Conservation (phyloP, 2,329 filamentous ascomycete genomes). For the Ceratocystis cubensis region DNA sequence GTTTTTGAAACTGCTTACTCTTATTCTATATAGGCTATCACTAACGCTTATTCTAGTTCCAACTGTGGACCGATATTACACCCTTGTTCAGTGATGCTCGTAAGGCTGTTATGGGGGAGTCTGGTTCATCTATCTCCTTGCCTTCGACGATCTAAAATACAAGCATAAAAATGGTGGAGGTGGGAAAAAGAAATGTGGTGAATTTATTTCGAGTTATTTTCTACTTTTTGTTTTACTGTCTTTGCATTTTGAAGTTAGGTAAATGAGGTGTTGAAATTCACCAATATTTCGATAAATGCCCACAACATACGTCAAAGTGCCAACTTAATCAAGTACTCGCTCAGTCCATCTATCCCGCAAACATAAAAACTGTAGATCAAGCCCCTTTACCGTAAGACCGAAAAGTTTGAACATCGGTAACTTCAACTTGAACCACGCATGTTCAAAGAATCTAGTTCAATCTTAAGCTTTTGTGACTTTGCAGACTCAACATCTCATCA, state of each 20-base stretch:
- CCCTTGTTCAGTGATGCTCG: slow-evolving; percentile 60
- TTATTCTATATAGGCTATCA: slow-evolving; percentile 19
- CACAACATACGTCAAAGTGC: no score
- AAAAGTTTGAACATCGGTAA: no score
- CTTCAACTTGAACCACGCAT: no score
- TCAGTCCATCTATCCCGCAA: no score
- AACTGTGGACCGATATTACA: slow-evolving; percentile 71
- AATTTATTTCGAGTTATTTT: not conserved
- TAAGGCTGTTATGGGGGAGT: slow-evolving; percentile 39
- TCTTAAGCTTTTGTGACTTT: no score
- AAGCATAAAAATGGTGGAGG: not conserved
- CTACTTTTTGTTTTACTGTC: not conserved
- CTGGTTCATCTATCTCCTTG: not conserved
- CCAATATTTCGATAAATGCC: not conserved
- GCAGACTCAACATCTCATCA: no score
- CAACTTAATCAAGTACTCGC: no score
- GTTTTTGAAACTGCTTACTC: not conserved
- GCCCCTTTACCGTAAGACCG: no score
- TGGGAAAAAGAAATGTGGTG: not conserved
- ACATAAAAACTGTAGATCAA: no score
- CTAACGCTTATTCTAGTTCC: slow-evolving; percentile 43
- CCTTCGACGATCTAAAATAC: not conserved
- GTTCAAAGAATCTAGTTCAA: no score
- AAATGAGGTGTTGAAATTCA: not conserved
- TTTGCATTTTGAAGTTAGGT: not conserved